A percentile compares a stretch with the other conserved stretches of the same genome.
Conservation (phyloP, 257 asterid genomes). For the Oldenlandia corymbosa region DNA sequence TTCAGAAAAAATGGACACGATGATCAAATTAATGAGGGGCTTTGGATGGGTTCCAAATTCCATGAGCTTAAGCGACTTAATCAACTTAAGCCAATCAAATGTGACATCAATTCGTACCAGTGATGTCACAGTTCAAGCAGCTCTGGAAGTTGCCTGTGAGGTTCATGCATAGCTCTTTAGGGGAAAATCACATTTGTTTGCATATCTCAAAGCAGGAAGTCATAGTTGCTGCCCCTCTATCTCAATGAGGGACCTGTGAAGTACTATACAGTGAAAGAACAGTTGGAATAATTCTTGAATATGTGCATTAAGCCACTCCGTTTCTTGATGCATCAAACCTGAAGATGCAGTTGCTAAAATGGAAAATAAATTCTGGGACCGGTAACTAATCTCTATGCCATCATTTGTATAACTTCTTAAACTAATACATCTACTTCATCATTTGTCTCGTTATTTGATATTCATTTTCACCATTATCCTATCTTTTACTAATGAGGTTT, state of each 20-base stretch:
- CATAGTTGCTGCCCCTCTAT: neutral
- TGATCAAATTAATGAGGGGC: constrained; percentile 46
- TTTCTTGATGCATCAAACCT: neutral
- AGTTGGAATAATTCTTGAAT: too few species aligned
- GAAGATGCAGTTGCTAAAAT: neutral
- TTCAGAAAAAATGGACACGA: constrained; percentile 38
- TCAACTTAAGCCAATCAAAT: constrained; percentile 26
- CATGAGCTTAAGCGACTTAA: constrained; percentile 39
- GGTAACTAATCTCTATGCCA: constrained; percentile 5
- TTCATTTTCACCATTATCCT: neutral
- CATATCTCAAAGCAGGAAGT: neutral
- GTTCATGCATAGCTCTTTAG: constrained; percentile 27
- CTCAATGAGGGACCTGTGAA: too few species aligned
- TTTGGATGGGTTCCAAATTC: constrained; percentile 61
- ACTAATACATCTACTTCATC: too few species aligned
- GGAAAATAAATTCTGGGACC: neutral
- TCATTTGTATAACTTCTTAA: neutral
- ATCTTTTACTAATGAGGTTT: neutral
- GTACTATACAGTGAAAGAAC: constrained; percentile 21
- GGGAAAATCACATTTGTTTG: too few species aligned
- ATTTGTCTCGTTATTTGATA: neutral
- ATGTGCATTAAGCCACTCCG: neutral
- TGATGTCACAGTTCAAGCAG: constrained; percentile 25
- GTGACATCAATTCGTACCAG: constrained; percentile 22
- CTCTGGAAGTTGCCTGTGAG: constrained; percentile 39